These are phyloP conservation scores for Cucumis cinereus DNA, from an alignment of 306 rosid species.

Conservation along the genomic window DNA sequence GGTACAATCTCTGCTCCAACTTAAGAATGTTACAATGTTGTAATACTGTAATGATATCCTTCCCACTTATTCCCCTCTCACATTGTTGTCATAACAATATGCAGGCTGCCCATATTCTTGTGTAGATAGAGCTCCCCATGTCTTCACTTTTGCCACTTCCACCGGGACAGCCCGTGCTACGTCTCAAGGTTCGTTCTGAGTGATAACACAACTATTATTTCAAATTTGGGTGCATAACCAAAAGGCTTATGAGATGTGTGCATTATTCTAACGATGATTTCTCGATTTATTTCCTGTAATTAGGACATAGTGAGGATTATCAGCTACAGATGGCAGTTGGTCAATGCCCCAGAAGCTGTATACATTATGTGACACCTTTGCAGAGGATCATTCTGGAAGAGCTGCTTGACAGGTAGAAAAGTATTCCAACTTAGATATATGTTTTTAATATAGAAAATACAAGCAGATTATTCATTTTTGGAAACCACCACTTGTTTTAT, in stretches of 20 bases:
- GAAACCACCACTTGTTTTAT: neutral
- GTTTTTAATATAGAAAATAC: neutral
- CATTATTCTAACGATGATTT: neutral
- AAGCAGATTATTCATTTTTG: neutral
- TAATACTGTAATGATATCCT: neutral
- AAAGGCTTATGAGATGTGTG: neutral
- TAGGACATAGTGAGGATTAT: conserved; percentile 68
- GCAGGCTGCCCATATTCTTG: conserved; percentile 85
- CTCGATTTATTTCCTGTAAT: neutral
- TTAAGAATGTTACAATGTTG: neutral
- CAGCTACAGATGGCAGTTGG: conserved; percentile 78
- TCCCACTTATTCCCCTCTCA: neutral
- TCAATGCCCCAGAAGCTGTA: conserved; percentile 90
- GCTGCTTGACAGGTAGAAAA: conserved; percentile 54
- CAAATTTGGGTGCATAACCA: neutral
- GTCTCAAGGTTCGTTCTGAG: conserved; percentile 56
- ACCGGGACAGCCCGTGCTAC: conserved; percentile 66
- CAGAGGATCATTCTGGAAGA: conserved; percentile 84
- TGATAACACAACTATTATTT: neutral
- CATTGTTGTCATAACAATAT: neutral
- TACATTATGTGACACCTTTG: conserved; percentile 77
- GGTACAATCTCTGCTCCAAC: conserved; percentile 23
- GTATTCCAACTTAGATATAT: neutral
- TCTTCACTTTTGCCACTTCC: conserved; percentile 48
- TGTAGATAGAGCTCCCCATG: conserved; percentile 72